Percentiles rank a stretch among this genome's conserved stretches.
These are phyloP conservation scores for Zygosaccharomyces siamensis DNA, from an alignment of 805 yeast species.

Conservation along the genomic window DNA sequence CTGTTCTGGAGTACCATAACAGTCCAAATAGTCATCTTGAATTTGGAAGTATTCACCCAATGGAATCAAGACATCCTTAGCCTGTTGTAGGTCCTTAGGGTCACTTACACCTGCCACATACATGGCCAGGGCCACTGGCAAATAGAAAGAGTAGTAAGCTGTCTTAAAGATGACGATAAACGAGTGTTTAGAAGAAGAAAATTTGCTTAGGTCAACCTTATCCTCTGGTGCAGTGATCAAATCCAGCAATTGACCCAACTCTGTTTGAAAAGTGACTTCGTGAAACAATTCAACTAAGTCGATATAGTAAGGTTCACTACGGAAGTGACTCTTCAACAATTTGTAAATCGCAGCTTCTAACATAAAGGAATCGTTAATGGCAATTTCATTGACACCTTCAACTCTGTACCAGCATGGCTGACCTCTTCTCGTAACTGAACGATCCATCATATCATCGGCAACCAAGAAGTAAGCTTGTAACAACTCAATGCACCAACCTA, in stretches of 20 bases:
- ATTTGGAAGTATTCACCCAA: constrained; percentile 98
- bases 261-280: constrained; percentile 96
- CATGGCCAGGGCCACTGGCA: constrained; percentile 97
- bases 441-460: constrained; percentile 98
- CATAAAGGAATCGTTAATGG: constrained; percentile 96
- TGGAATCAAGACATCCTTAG: constrained; percentile 79
- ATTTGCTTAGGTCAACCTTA: constrained; percentile 79
- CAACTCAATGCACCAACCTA: constrained; percentile 95
- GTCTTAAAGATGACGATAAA: constrained; percentile 96
- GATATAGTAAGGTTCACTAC: constrained; percentile 72
- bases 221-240: constrained; percentile 97
- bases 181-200: constrained; percentile 83
- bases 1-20: constrained; percentile 95
- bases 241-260: constrained; percentile 92
- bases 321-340: constrained; percentile 84
- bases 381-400: constrained; percentile 80
- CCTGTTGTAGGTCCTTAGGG: constrained; percentile 79
- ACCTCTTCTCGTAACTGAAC: constrained; percentile 93
- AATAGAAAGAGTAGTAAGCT: constrained; percentile 93
- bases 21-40: constrained; percentile 95
- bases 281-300: constrained; percentile 92
- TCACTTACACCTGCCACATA: constrained; percentile 74
- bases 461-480: constrained; percentile 95
- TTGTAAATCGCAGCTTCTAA: constrained; percentile 91
- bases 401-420: constrained; percentile 96